Evolutionary conservation across 176 grass and related monocot genomes (phyloP), one percentile per base, ranked within the genome.

Genomic region (Carex parvula): DNA sequence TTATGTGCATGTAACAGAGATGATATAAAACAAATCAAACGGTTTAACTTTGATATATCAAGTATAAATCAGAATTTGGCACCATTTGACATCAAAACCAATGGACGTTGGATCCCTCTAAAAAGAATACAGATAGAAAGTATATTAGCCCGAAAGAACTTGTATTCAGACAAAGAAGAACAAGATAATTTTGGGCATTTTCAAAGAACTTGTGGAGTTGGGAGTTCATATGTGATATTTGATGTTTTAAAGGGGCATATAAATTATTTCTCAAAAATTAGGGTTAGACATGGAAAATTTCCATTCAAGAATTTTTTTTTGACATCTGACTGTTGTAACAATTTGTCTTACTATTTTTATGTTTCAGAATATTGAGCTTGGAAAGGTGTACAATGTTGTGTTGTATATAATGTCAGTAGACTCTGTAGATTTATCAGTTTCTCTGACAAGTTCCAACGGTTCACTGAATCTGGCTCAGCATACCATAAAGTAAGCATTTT

Each of bases 391-490:
- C 57, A 94, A 90, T 84, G 89, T 88, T 74, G 87, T 64, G 79
- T 81, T 97, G 88, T 81, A 98, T 88, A 87, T 98, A 74, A 94
- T 48, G 60, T 94, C 95, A 69, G 90, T 56, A 66, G 87, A 88
- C 3, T 84, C 79, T 0, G 88, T 98, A 74, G 82, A 91, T 32
- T 81, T 98, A 63, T 88, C 83, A 41, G 73, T 94, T 88, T 94
- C 92, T 55, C 70, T 97, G 79, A 86, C 92, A 81, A 97, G 89
- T 68, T 91, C 95, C 74, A 89, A 97, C 82, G 95, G 92, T 61
- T 85, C 77, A 72, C 88, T 87, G 87, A 93, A 68, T 83, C 81
- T 94, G 74, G 92, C 92, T 79, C 58, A 84, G 52, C 70, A 92
- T 87, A 69, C 64, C 30, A 90, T 98, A 82, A 87, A 52, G 95